Base-by-base conservation (phyloP, 2,329 filamentous ascomycete genomes). In the Hypoxylon sp. region DNA sequence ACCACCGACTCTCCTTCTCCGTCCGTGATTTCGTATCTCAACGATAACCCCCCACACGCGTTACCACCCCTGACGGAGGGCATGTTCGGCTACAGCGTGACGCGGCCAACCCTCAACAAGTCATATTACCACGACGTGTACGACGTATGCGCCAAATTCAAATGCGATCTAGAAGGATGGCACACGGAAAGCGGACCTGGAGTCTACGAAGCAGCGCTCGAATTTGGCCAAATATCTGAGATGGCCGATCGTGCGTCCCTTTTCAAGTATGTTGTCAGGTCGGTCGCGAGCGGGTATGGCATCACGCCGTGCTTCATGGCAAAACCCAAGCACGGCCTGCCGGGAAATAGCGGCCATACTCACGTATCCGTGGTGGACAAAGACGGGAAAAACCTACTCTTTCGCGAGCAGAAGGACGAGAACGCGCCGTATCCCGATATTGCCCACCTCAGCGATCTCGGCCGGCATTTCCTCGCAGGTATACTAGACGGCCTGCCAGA, bases 251-350 rank as follows among this genome's bases (percentile, higher is more conserved):
- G 90, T 66, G 92, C 93, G 21, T 88, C 88, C 24, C 79, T 99
- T 29, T 99, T 98, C 87, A 99, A 99, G 82, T 88, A 96, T 68
- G 87, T 90, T 17, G 92, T 97, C 64, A 97, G 97, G 77, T 92
- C 91, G 8, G 85, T 97, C 33, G 91, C 91, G 40, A 89, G 87
- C 54, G 89, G 91, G 71, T 91, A 92, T 73, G 92, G 91, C 65
- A 96, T 99, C 71, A 97, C 92, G 0, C 95, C 95, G 0, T 96
- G 91, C 75, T 99, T 99, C 80, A 99, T 99, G 95, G 95, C 95
- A 13, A 99, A 99, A 76, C 95, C 95, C 2, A 88, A 90, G 65
- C 85, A 96, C 69, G 92, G 93, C 0, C 80, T 98, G 0, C 95
- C 95, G 0, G 95, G 95, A 42, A 98, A 98, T 79, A 95, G 90